phyloP scores from a whole-genome alignment of 768 basidiomycete genomes.

The Hortiboletus flavorubellus region DNA sequence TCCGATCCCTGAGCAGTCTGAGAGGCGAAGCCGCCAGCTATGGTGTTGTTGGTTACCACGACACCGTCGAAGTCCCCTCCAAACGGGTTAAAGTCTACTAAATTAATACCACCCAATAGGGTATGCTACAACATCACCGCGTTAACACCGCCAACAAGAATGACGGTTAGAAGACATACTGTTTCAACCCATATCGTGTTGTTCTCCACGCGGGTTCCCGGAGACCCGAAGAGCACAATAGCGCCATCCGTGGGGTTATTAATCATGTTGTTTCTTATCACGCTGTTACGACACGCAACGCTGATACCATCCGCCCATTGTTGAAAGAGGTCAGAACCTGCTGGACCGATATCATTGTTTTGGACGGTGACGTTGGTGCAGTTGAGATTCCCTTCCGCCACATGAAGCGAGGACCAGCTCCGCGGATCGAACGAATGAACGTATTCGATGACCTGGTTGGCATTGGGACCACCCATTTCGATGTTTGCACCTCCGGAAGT shows the following conservation, averaged over 20 bases:
- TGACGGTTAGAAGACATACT: conserved; percentile 37
- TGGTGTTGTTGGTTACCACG: conserved; percentile 62
- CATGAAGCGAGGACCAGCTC: conserved; percentile 80
- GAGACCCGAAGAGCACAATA: conserved; percentile 74
- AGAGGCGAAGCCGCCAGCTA: conserved; percentile 68
- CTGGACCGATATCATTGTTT: conserved; percentile 83
- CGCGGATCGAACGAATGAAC: conserved; percentile 76
- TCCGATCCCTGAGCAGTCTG: conserved; percentile 37
- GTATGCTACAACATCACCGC: conserved; percentile 45
- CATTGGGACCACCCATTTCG: conserved; percentile 78
- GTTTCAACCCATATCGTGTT: conserved; percentile 73
- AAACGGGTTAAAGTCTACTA: conserved; percentile 72
- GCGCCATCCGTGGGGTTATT: conserved; percentile 76
- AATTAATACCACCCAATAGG: conserved; percentile 70
- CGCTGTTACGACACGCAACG: conserved; percentile 58
- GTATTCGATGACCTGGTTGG: conserved; percentile 70
- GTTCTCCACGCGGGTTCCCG: conserved; percentile 68
- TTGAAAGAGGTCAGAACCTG: conserved; percentile 59
- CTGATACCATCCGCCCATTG: conserved; percentile 86
- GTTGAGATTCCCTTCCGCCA: conserved; percentile 61
- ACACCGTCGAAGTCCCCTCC: conserved; percentile 63
- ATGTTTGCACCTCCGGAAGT: conserved; percentile 71
- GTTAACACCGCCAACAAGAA: neutral
- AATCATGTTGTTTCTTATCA: conserved; percentile 67
- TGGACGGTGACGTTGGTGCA: conserved; percentile 67